A percentile compares a stretch with the other conserved stretches of the same genome.
phyloP scores from a whole-genome alignment of 2,329 filamentous ascomycete genomes.

The Pyricularia grisea region DNA sequence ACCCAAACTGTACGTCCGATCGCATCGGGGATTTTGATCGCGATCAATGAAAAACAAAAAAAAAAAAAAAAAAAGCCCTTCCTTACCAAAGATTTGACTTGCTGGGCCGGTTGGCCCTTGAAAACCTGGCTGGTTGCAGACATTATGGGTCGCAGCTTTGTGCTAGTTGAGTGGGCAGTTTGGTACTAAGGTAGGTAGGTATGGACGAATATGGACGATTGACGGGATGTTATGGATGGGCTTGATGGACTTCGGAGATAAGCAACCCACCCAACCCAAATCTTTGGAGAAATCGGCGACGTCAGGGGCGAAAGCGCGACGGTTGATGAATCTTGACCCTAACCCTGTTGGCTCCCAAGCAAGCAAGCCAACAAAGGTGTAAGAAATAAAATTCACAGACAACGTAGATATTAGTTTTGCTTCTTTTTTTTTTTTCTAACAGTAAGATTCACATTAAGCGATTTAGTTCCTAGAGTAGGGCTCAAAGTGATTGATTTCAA shows the following conservation, averaged over 20 bases:
- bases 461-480: not conserved
- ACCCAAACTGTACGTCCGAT: not conserved
- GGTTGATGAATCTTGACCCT: not conserved
- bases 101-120: constrained; percentile 46
- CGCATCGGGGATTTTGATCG: not conserved
- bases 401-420: too few relatives aligned
- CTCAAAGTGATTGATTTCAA: not conserved
- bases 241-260: not conserved
- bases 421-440: not conserved
- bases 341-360: not conserved
- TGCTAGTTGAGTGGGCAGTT: not conserved
- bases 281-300: not conserved
- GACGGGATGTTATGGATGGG: not conserved
- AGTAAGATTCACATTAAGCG: not conserved
- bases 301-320: not conserved
- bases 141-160: not conserved
- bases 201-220: not conserved
- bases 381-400: too few relatives aligned
- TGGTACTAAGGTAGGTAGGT: not conserved
- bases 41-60: not conserved
- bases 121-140: constrained; percentile 16
- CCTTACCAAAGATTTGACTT: constrained; percentile 47
- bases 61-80: not conserved
- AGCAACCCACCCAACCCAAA: not conserved
- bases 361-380: too few relatives aligned